Evolutionary conservation across 2,329 filamentous ascomycete genomes (phyloP).

Genomic region (Hirsutella minnesotensis): DNA sequence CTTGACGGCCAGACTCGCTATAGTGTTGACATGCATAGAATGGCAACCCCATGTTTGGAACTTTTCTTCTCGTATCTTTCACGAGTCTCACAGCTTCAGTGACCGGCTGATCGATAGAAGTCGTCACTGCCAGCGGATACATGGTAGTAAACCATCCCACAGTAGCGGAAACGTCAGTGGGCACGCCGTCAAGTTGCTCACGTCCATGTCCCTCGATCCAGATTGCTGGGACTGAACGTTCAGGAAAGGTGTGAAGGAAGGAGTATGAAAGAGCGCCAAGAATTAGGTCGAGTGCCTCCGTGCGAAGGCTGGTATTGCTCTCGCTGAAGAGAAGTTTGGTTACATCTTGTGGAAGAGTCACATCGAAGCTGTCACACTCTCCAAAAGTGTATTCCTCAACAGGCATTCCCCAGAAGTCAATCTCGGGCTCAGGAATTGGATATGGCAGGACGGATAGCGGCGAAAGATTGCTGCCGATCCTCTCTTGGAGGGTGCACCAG

Average conservation of each 20-base stretch:
- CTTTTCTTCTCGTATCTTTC: conserved; percentile 22
- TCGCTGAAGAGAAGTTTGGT: conserved; percentile 8
- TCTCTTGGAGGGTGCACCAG: conserved; percentile 14
- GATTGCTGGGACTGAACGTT: conserved; percentile 20
- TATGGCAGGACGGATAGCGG: conserved; percentile 4
- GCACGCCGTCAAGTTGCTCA: conserved; percentile 12
- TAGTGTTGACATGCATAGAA: conserved; percentile 25
- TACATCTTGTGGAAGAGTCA: conserved; percentile 2
- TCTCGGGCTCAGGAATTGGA: conserved; percentile 6
- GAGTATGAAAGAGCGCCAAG: conserved; percentile 21
- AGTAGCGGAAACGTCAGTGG: conserved; percentile 23
- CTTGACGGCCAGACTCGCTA: conserved; percentile 14
- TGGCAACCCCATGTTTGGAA: conserved; percentile 21
- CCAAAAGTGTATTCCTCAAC: conserved; percentile 4
- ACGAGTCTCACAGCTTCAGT: conserved; percentile 10
- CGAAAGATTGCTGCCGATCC: conserved; percentile 1
- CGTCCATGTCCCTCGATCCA: conserved; percentile 31
- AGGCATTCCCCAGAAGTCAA: conserved; percentile 8
- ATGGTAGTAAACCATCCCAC: conserved; percentile 36
- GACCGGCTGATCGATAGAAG: conserved; percentile 2
- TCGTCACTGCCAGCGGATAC: conserved; percentile 16
- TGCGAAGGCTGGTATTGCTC: conserved; percentile 18
- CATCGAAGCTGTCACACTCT: conserved; percentile 3
- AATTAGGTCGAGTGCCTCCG: conserved; percentile 26
- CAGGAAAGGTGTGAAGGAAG: conserved; percentile 20